These are phyloP conservation scores for Chenopodium album DNA, from an alignment of 148 eudicot genomes.

Conservation along the genomic window DNA sequence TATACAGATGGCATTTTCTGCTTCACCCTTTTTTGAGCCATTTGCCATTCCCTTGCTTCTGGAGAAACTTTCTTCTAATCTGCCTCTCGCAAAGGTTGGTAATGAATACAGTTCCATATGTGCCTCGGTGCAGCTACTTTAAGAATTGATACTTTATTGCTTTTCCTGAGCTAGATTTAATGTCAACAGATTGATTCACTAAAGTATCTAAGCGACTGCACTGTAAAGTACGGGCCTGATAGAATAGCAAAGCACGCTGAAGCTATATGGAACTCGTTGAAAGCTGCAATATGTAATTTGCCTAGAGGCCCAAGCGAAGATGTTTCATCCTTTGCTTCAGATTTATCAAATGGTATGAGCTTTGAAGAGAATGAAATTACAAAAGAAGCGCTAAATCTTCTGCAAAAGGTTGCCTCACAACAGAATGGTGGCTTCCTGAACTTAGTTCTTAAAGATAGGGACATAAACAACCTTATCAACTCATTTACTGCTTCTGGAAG, in stretches of 20 bases:
- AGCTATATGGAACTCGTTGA: slow-evolving; percentile 67
- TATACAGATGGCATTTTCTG: slow-evolving; percentile 74
- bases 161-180: slow-evolving; percentile 9
- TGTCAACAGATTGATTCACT: slow-evolving; percentile 76
- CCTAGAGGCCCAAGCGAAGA: slow-evolving; percentile 34
- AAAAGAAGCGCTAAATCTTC: slow-evolving; percentile 63
- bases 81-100: slow-evolving; percentile 81
- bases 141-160: slow-evolving; percentile 11
- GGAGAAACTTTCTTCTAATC: slow-evolving; percentile 80
- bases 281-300: slow-evolving; percentile 42
- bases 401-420: slow-evolving; percentile 55
- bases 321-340: slow-evolving; percentile 32
- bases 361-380: slow-evolving; percentile 62
- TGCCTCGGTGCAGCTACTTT: slow-evolving; percentile 15
- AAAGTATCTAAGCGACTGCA: slow-evolving; percentile 74
- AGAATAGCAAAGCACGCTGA: slow-evolving; percentile 64
- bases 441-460: slow-evolving; percentile 61
- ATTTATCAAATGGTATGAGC: slow-evolving; percentile 30
- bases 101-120: not conserved
- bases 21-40: slow-evolving; percentile 84
- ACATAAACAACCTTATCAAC: slow-evolving; percentile 46
- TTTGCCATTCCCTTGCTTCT: slow-evolving; percentile 81
- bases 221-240: slow-evolving; percentile 60
- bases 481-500: slow-evolving; percentile 36
- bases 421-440: slow-evolving; percentile 43